Base-by-base conservation (phyloP, 345 rosid genomes). In the Eucalyptus marginata region DNA sequence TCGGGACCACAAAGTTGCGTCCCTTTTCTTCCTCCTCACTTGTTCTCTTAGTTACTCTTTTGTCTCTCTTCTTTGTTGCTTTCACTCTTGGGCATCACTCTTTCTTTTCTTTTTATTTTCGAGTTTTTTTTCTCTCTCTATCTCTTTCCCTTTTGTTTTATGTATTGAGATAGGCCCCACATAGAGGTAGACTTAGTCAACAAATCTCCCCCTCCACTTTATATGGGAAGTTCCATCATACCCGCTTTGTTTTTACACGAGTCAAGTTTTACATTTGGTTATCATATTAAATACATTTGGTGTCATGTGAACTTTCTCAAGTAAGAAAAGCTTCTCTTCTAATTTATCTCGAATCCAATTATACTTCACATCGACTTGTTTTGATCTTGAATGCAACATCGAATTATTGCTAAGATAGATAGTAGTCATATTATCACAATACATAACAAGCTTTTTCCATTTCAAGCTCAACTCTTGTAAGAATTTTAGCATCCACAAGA, bases 1-100 rank as follows among this genome's bases (percentile, higher is more conserved):
- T 4, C 2, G 1, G 5, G 2, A 56, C 12, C 1, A 13, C 62
- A 56, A 24, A 56, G 29, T 56, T 24, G 29, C 3, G 2, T 10
- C 62, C 62, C 1, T 24, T 56, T 56, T 56, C 62, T 10, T 10
- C 13, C 62, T 56, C 29, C 62, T 56, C 62, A 11, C 62, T 25
- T 56, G 7, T 56, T 56, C 29, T 56, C 62, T 56, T 5, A 22
- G 29, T 24, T 24, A 56, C 62, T 56, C 29, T 56, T 56, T 56
- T 56, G 29, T 56, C 13, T 24, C 29, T 56, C 62, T 56, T 56
- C 62, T 56, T 20, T 56, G 13, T 56, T 56, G 13, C 29, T 24
- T 25, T 56, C 29, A 10, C 62, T 10, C 13, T 56, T 22, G 13
- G 62, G 62, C 62, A 24, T 56, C 62, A 56, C 29, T 56, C 29